A percentile compares a stretch with the other conserved stretches of the same genome.
Evolutionary conservation across 345 rosid genomes (phyloP).

Genomic region (Eucalyptus curtisii): DNA sequence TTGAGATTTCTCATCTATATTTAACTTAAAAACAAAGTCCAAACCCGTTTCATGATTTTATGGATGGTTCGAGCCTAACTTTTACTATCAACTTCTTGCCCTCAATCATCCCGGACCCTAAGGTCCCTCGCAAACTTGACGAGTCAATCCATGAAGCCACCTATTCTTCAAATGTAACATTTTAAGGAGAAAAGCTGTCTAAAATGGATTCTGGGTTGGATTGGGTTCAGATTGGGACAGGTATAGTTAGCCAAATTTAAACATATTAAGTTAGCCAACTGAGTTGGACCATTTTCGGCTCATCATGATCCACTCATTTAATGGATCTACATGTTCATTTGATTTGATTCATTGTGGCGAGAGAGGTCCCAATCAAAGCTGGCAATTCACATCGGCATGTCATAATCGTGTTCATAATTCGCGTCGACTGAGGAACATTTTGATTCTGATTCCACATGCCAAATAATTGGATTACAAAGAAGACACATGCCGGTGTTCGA

Average conservation of each 20-base stretch:
- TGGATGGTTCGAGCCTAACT: background rate
- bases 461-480: background rate
- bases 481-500: background rate
- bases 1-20: too few relatives aligned
- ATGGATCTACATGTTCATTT: background rate
- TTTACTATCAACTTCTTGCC: background rate
- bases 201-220: too few relatives aligned
- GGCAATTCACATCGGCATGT: background rate
- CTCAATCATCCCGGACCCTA: fast-evolving
- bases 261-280: too few relatives aligned
- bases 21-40: background rate
- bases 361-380: background rate
- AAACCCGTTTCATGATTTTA: background rate
- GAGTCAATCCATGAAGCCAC: fast-evolving
- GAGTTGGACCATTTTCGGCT: background rate
- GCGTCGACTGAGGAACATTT: background rate
- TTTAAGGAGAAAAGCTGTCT: background rate
- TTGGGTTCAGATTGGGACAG: too few relatives aligned
- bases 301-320: background rate
- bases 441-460: background rate
- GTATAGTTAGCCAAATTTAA: too few relatives aligned
- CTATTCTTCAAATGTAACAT: background rate
- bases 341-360: fast-evolving
- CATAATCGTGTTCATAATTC: background rate
- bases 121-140: background rate